Evolutionary conservation across 257 asterid species (phyloP).

Genomic region (Solanum etuberosum): DNA sequence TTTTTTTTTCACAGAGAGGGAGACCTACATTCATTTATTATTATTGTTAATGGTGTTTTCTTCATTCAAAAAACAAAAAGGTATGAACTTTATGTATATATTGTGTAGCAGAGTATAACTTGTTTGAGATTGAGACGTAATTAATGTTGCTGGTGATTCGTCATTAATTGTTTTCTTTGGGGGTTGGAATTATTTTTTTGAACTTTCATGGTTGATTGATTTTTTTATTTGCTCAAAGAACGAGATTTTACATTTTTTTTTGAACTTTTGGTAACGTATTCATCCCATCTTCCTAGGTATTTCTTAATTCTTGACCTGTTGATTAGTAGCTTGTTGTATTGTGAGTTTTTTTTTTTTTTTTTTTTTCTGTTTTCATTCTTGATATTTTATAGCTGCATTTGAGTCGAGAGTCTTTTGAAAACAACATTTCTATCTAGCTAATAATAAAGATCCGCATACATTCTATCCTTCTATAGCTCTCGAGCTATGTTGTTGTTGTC

Average conservation of each 20-base stretch:
- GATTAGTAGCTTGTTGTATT: not conserved
- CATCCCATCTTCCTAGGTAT: not conserved
- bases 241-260: not conserved
- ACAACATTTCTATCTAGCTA: too few species aligned
- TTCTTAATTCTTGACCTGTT: not conserved
- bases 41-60: not conserved
- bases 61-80: not conserved
- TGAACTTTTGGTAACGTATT: not conserved
- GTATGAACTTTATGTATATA: not conserved
- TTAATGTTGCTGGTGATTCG: not conserved
- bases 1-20: not conserved
- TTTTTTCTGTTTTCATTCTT: not conserved
- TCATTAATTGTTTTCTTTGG: not conserved
- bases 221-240: not conserved
- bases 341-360: not conserved
- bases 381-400: not conserved
- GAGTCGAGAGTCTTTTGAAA: not conserved
- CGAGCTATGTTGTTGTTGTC: too few species aligned
- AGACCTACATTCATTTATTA: not conserved
- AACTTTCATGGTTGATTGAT: not conserved
- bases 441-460: too few species aligned
- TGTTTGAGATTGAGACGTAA: not conserved
- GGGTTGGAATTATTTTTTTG: not conserved
- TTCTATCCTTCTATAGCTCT: too few species aligned
- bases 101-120: not conserved